These are phyloP conservation scores for Penicillium daleae DNA, from an alignment of 495 filamentous ascomycete genomes.

Conservation along the genomic window DNA sequence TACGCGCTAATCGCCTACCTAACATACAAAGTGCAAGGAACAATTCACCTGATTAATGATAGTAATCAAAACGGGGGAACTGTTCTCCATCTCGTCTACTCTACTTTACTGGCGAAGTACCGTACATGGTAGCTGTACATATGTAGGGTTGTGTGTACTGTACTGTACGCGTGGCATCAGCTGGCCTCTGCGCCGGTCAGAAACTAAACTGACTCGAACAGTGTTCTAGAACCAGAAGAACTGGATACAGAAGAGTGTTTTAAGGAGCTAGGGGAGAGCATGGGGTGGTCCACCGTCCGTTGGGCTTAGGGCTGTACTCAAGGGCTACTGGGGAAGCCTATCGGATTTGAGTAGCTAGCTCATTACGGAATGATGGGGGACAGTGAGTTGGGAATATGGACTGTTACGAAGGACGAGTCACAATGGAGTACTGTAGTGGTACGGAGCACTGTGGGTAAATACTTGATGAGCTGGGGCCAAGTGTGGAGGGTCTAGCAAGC, in stretches of 20 bases:
- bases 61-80: background rate
- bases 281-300: background rate
- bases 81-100: background rate
- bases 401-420: too few species aligned
- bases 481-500: background rate
- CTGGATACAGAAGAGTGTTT: background rate
- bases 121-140: background rate
- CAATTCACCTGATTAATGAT: too few species aligned
- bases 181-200: background rate
- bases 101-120: background rate
- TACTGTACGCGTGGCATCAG: background rate
- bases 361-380: background rate
- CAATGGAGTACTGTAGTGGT: too few species aligned
- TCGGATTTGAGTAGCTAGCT: background rate
- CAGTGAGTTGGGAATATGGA: background rate
- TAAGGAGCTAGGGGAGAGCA: background rate
- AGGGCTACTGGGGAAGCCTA: background rate
- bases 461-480: background rate
- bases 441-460: too few species aligned
- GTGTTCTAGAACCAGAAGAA: background rate
- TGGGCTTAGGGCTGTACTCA: background rate
- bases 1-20: background rate
- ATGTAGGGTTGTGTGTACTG: too few species aligned
- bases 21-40: too few species aligned
- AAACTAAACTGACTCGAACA: background rate